Conservation (phyloP, 371 early-diverging fungal species). For the Lichtheimia corymbifera region DNA sequence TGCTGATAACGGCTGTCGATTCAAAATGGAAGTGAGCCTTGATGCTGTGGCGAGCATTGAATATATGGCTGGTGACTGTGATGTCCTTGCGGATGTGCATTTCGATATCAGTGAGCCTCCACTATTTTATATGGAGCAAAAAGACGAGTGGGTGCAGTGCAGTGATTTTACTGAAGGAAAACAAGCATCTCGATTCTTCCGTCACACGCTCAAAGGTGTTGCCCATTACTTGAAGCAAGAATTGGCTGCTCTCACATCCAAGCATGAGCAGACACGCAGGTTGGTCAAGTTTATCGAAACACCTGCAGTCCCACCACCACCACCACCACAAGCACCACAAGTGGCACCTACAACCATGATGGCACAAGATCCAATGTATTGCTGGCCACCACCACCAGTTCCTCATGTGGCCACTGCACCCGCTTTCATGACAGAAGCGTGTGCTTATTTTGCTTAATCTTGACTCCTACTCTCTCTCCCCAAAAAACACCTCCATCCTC, state of each 20-base stretch:
- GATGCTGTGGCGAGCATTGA: constrained; percentile 59
- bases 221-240: constrained; percentile 54
- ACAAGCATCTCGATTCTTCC: constrained; percentile 65
- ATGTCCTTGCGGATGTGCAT: constrained; percentile 53
- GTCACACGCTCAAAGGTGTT: constrained; percentile 66
- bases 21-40: constrained; percentile 73
- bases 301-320: neutral
- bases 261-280: constrained; percentile 39
- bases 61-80: constrained; percentile 48
- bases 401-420: neutral
- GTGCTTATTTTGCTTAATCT: neutral
- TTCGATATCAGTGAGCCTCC: constrained; percentile 66
- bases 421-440: neutral
- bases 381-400: neutral
- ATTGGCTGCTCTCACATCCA: constrained; percentile 31
- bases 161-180: constrained; percentile 75
- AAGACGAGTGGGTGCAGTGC: constrained; percentile 64
- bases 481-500: neutral
- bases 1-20: constrained; percentile 62
- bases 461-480: neutral
- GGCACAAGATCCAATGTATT: neutral
- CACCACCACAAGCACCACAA: no score
- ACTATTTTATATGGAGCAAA: constrained; percentile 61
- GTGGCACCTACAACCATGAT: neutral
- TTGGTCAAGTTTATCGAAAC: constrained; percentile 36